Evolutionary conservation across 2,329 filamentous ascomycete species (phyloP), one percentile per base, ranked within the genome.

Genomic region (Aspergillus luchuensis): DNA sequence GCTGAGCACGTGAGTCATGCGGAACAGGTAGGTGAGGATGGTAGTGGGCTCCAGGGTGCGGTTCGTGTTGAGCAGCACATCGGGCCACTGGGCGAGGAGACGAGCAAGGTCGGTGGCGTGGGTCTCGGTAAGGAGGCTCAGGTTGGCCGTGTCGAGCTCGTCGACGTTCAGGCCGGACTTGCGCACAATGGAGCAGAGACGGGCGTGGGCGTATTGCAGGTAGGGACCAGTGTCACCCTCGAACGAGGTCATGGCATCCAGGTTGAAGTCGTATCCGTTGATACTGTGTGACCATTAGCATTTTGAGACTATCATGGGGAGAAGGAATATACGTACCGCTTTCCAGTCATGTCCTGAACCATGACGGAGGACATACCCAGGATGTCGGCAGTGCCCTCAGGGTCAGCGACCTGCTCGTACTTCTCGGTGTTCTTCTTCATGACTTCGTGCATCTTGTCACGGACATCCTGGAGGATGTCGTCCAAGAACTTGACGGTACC

Each of bases 301-400:
- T 5, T 2, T 11, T 5, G 11, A 1, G 51, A 8, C 3, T 19
- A 13, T 7, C 5, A 36, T 36, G 33, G 33, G 8, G 6, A 19
- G 25, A 17, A 13, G 11, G 23, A 10, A 19, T 6, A 38, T 17
- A 71, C 84, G 66, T 78, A 89, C 89, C 91, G 87, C 86, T 97
- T 98, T 75, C 94, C 95, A 66, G 87, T 90, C 92, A 98, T 97
- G 73, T 98, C 95, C 78, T 98, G 94, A 19, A 97, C 92, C 92
- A 98, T 98, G 73, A 98, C 94, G 72, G 91, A 90, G 66, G 90
- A 93, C 74, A 98, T 97, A 65, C 94, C 95, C 3, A 98, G 85
- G 10, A 86, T 91, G 79, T 98, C 95, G 63, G 95, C 92, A 8
- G 89, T 90, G 57, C 86, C 85, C 57, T 87, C 88, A 0, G 94